These are phyloP conservation scores for Aspergillus unguis DNA, from an alignment of 2,329 filamentous ascomycete genomes.

Conservation along the genomic window DNA sequence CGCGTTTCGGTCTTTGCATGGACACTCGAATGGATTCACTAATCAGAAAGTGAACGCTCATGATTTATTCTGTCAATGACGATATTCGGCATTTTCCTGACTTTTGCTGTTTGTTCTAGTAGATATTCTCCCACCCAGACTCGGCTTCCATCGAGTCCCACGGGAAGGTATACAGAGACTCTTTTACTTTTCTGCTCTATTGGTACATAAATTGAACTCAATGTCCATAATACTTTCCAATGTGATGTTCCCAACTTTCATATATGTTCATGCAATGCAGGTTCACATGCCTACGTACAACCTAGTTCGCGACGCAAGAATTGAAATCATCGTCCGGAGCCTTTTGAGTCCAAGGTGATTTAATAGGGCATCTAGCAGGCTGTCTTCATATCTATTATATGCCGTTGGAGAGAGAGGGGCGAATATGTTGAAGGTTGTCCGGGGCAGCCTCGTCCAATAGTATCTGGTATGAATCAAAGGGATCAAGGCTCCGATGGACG, in stretches of 20 bases:
- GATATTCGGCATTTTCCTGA: background rate
- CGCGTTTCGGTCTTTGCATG: slow-evolving; percentile 10
- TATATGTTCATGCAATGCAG: background rate
- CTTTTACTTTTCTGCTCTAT: background rate
- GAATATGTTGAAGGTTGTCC: no score
- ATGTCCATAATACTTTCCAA: background rate
- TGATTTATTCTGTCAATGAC: background rate
- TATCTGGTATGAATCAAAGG: no score
- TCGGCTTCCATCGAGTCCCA: no score
- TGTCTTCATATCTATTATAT: no score
- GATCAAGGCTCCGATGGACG: no score
- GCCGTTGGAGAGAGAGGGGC: no score
- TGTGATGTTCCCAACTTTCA: background rate
- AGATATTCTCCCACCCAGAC: background rate
- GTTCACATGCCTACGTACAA: background rate
- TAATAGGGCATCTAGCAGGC: no score
- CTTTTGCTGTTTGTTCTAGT: background rate
- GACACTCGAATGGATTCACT: background rate
- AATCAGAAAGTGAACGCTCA: background rate
- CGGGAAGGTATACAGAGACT: background rate
- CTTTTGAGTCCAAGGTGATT: no score
- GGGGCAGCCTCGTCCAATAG: no score
- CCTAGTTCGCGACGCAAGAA: background rate
- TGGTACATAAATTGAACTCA: background rate
- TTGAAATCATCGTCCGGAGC: no score